Conservation (phyloP, 2,329 filamentous ascomycete genomes). For the Aspergillus eucalypticola region DNA sequence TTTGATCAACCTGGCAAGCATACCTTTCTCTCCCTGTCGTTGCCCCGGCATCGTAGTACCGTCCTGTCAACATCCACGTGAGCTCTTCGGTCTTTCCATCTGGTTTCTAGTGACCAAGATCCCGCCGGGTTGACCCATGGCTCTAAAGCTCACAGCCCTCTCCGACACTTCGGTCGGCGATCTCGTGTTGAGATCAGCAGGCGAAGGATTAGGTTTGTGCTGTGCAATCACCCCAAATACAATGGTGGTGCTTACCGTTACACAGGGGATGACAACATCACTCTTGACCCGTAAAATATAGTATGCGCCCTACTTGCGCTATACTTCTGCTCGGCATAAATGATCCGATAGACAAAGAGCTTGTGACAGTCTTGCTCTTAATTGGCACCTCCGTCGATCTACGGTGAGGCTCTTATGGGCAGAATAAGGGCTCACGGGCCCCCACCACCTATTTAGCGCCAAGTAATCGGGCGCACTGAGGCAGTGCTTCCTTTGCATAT, state of each 20-base stretch:
- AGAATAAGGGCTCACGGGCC: background rate
- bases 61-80: background rate
- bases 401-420: background rate
- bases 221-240: background rate
- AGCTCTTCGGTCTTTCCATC: conserved; percentile 6
- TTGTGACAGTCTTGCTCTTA: background rate
- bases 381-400: background rate
- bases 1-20: background rate
- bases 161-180: background rate
- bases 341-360: background rate
- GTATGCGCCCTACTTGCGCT: background rate
- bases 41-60: background rate
- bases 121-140: background rate
- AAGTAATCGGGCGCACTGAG: conserved; percentile 17
- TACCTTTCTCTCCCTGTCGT: background rate
- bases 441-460: background rate
- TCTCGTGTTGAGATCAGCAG: background rate
- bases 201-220: background rate
- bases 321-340: background rate
- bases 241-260: background rate
- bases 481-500: conserved; percentile 14
- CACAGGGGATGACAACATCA: background rate
- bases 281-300: too few relatives aligned
- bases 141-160: background rate
- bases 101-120: conserved; percentile 11